A percentile compares a stretch with the other conserved stretches of the same genome.
Evolutionary conservation across 2,329 filamentous ascomycete genomes (phyloP).

Genomic region (Ascochyta pisi): DNA sequence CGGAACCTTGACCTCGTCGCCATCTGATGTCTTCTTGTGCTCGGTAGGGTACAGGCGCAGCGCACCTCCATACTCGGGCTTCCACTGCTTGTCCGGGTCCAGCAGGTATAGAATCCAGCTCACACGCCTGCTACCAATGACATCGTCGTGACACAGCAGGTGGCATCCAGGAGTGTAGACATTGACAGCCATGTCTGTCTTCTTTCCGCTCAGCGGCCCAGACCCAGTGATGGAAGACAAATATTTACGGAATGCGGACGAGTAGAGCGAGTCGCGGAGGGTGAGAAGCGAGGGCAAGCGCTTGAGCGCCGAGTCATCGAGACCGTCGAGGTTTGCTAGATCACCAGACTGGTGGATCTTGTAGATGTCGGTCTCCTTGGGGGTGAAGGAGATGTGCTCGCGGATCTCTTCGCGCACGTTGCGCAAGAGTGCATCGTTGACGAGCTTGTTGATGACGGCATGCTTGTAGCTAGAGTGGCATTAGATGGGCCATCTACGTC

Average conservation of each 20-base stretch:
- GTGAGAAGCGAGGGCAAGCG: conserved; percentile 88
- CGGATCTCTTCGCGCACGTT: conserved; percentile 87
- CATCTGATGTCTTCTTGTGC: conserved; percentile 69
- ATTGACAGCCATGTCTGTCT: conserved; percentile 99
- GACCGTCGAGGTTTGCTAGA: conserved; percentile 92
- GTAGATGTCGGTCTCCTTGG: conserved; percentile 99
- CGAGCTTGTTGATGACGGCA: conserved; percentile 81
- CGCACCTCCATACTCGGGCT: conserved; percentile 90
- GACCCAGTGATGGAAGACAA: conserved; percentile 85
- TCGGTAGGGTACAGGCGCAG: conserved; percentile 82
- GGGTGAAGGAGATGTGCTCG: conserved; percentile 90
- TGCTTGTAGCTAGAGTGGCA: conserved; percentile 74
- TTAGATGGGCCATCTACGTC: conserved; percentile 11
- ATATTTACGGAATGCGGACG: conserved; percentile 85
- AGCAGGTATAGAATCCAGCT: conserved; percentile 98
- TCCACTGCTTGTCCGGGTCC: conserved; percentile 89
- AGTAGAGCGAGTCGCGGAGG: conserved; percentile 95
- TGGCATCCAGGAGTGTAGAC: conserved; percentile 97
- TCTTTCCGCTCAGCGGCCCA: conserved; percentile 85
- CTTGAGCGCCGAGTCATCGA: conserved; percentile 83
- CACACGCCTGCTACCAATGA: conserved; percentile 93
- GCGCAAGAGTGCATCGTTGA: conserved; percentile 82
- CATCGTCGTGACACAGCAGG: conserved; percentile 95
- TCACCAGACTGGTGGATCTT: conserved; percentile 99
- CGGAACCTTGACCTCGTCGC: conserved; percentile 79